phyloP scores from a whole-genome alignment of 2,329 filamentous ascomycete genomes.

The Hawksworthiomyces lignivorus region DNA sequence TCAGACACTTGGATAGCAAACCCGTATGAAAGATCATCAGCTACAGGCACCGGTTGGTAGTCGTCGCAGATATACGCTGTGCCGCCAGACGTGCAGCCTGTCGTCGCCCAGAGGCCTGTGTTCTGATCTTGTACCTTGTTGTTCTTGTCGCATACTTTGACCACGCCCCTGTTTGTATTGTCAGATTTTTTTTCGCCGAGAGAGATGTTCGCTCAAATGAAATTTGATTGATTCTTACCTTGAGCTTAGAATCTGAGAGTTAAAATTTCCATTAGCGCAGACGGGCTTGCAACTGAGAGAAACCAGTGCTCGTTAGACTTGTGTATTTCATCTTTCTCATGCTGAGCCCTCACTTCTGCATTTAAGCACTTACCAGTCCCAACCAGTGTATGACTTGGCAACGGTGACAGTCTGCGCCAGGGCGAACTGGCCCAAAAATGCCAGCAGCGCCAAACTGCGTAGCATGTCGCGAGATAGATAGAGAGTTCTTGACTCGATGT shows the following conservation, averaged over 20 bases:
- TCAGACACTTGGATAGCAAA: conserved; percentile 17
- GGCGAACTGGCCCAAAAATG: not conserved
- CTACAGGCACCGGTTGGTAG: conserved; percentile 16
- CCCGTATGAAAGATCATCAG: conserved; percentile 17
- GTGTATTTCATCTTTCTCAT: too few relatives aligned
- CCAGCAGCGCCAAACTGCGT: conserved; percentile 1
- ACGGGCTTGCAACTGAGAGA: conserved; percentile 19
- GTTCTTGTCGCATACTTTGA: conserved; percentile 8
- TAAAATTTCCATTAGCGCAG: conserved; percentile 13
- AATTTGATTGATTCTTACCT: not conserved
- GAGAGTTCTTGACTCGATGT: too few relatives aligned
- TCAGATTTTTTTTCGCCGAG: not conserved
- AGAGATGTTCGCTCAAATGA: too few relatives aligned
- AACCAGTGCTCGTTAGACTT: too few relatives aligned
- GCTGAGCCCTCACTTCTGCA: too few relatives aligned
- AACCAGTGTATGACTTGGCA: conserved; percentile 16
- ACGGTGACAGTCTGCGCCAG: conserved; percentile 5
- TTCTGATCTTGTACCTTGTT: conserved; percentile 1
- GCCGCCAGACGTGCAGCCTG: conserved; percentile 10
- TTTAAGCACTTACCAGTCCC: conserved; percentile 15
- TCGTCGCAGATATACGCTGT: conserved; percentile 16
- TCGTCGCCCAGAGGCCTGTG: conserved; percentile 6
- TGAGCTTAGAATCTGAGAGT: conserved; percentile 4
- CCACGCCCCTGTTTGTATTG: conserved; percentile 11
- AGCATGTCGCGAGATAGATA: too few relatives aligned